Evolutionary conservation across 1,284 basidiomycete species (phyloP).

Genomic region (Cystobasidiaceae sp.): DNA sequence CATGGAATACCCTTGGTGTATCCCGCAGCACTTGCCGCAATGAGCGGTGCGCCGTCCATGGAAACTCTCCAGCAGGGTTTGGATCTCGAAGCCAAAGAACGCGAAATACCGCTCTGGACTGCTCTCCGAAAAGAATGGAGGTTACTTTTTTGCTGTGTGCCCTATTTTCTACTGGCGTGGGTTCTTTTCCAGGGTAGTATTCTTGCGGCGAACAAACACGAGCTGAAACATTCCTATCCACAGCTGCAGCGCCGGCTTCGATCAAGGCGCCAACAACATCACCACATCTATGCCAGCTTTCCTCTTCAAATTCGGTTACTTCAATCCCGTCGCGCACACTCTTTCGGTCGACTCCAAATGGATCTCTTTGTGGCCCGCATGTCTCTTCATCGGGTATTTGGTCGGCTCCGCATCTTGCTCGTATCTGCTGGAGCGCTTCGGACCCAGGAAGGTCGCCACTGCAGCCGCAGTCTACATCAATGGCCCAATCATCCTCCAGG

Average conservation of each 20-base stretch:
- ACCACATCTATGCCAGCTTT: constrained; percentile 9
- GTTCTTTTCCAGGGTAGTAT: too few species aligned
- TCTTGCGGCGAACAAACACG: too few species aligned
- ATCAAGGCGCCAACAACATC: constrained; percentile 16
- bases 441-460: neutral
- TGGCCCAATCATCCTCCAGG: neutral
- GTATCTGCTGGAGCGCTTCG: neutral
- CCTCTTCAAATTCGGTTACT: constrained; percentile 7
- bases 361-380: constrained; percentile 5
- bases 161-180: constrained; percentile 2
- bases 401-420: neutral
- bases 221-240: too few species aligned
- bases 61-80: constrained; percentile 1
- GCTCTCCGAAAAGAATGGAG: neutral
- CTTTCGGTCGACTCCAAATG: neutral
- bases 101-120: neutral
- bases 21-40: neutral
- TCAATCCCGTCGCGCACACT: neutral
- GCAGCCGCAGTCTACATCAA: constrained; percentile 1
- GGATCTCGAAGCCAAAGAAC: neutral
- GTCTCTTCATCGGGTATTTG: neutral
- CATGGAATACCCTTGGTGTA: neutral
- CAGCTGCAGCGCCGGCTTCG: constrained; percentile 12
- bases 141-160: neutral
- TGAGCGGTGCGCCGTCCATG: neutral